Evolutionary conservation across 1,139 yeast genomes (phyloP).

Genomic region (Zygosaccharomyces sapae): DNA sequence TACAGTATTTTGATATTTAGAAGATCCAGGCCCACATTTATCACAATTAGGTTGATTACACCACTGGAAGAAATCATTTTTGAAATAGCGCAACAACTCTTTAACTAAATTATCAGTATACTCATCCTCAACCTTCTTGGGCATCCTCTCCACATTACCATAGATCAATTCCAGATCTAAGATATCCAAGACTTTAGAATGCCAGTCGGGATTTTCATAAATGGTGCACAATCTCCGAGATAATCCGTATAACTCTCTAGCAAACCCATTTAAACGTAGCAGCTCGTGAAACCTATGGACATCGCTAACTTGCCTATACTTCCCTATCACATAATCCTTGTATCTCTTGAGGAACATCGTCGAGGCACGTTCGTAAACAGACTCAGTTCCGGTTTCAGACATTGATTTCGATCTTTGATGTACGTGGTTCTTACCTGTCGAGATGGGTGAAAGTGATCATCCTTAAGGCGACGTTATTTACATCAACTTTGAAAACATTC

Average conservation of each 20-base stretch:
- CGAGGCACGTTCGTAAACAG: conserved; percentile 14
- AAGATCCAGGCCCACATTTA: conserved; percentile 43
- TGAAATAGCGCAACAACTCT: conserved; percentile 71
- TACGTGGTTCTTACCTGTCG: no score
- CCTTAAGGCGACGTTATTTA: conserved; percentile 1
- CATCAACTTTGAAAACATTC: background rate
- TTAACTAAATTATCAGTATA: conserved; percentile 68
- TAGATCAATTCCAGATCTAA: conserved; percentile 37
- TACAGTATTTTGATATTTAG: conserved; percentile 33
- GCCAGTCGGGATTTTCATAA: conserved; percentile 33
- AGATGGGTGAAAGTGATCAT: background rate
- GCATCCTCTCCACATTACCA: conserved; percentile 39
- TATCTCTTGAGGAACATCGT: conserved; percentile 26
- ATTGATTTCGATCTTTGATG: no score
- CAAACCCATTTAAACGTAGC: conserved; percentile 22
- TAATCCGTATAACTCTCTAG: conserved; percentile 23
- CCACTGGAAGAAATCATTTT: conserved; percentile 79
- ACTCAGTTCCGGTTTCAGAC: no score
- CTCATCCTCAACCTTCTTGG: conserved; percentile 40
- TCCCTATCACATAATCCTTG: conserved; percentile 21
- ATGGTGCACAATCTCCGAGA: conserved; percentile 25
- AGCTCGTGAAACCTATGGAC: conserved; percentile 24
- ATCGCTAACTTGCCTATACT: conserved; percentile 21
- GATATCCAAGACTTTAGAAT: conserved; percentile 38
- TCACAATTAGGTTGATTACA: conserved; percentile 66